phyloP scores from a whole-genome alignment of 2,329 filamentous ascomycete genomes.

The Rhynchosporium agropyri region DNA sequence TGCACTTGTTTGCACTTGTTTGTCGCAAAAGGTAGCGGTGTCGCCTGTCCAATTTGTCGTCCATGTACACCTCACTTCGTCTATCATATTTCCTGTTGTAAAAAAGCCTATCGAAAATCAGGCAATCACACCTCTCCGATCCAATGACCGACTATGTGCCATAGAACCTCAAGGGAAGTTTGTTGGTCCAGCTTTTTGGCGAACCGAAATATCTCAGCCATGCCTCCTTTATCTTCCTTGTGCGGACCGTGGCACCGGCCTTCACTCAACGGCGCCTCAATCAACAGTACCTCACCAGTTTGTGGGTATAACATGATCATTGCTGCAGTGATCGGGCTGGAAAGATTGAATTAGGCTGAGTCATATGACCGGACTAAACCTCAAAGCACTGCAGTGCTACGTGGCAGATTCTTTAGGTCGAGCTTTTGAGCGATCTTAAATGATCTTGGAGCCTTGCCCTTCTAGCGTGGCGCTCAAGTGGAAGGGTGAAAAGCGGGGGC shows the following conservation, averaged over 20 bases:
- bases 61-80: neutral
- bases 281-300: neutral
- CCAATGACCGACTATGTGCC: neutral
- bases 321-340: neutral
- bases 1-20: neutral
- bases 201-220: slow-evolving; percentile 1
- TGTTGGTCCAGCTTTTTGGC: neutral
- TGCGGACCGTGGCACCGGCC: neutral
- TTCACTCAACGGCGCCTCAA: neutral
- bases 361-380: slow-evolving; percentile 1
- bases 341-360: neutral
- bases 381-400: neutral
- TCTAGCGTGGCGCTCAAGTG: neutral
- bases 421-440: neutral
- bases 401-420: slow-evolving; percentile 4
- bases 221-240: neutral
- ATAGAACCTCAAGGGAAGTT: neutral
- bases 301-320: neutral
- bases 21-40: neutral
- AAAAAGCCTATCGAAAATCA: neutral
- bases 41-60: neutral
- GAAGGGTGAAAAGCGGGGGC: neutral
- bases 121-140: neutral
- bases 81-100: neutral
- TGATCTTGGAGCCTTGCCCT: neutral